Evolutionary conservation across 1,284 basidiomycete species (phyloP).

Genomic region (Rhodotorula glutinis): DNA sequence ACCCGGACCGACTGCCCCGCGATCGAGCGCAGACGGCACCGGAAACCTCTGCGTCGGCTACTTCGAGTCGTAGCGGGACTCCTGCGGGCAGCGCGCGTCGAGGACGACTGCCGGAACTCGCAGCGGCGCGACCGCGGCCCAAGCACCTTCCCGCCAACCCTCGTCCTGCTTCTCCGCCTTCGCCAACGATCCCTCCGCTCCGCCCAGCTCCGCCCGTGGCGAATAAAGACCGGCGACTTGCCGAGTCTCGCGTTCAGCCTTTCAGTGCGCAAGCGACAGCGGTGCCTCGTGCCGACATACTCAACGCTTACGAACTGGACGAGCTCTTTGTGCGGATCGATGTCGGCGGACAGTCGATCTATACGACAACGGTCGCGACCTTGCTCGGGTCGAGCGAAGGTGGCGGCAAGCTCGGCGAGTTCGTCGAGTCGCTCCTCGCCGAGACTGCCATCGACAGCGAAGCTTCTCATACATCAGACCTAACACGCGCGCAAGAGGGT

Average conservation of each 20-base stretch:
- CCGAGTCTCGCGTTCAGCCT: background rate
- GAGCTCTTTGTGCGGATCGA: slow-evolving; percentile 19
- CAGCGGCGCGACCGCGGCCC: slow-evolving; percentile 1
- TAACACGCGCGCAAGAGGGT: background rate
- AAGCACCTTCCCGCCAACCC: slow-evolving; percentile 4
- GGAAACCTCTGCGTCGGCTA: no score
- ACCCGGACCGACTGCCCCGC: no score
- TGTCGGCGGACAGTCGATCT: slow-evolving; percentile 14
- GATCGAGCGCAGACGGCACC: no score
- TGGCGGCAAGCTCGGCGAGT: slow-evolving; percentile 8
- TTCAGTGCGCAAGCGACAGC: slow-evolving; percentile 6
- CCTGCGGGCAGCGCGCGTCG: background rate
- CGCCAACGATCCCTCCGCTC: slow-evolving; percentile 14
- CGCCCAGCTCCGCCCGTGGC: background rate
- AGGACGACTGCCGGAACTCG: slow-evolving; percentile 5
- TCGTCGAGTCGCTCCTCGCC: slow-evolving; percentile 3
- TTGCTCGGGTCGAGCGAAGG: background rate
- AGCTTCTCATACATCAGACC: no score
- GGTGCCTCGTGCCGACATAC: background rate
- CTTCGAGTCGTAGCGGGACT: background rate
- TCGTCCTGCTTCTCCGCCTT: slow-evolving; percentile 9
- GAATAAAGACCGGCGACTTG: no score
- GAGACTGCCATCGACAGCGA: background rate
- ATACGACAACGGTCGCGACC: slow-evolving; percentile 17
- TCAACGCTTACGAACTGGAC: background rate